phyloP scores from a whole-genome alignment of 495 filamentous ascomycete genomes.

The Trichoderma asperelloides region DNA sequence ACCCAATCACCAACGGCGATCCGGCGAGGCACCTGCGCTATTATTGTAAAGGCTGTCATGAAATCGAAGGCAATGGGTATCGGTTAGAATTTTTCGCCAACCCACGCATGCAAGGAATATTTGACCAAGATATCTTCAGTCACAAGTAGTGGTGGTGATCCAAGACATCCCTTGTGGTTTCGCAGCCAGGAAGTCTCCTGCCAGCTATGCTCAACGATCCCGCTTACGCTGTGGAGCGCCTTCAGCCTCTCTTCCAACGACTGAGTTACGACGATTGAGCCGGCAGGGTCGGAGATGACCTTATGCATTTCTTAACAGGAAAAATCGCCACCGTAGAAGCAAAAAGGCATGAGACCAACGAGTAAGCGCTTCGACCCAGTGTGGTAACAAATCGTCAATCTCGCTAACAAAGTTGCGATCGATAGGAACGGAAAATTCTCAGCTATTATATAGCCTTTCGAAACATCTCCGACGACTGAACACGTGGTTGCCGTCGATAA shows the following conservation, averaged over 20 bases:
- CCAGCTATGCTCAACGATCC: no score
- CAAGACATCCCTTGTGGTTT: no score
- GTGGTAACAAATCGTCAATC: neutral
- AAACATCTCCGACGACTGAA: constrained; percentile 43
- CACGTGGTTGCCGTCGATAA: constrained; percentile 28
- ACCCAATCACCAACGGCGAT: no score
- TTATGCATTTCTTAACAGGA: neutral
- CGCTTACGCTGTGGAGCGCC: neutral
- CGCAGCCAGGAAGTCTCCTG: no score
- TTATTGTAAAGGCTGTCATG: no score
- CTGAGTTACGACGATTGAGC: neutral
- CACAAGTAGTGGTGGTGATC: no score
- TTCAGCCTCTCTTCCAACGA: neutral
- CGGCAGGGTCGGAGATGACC: neutral
- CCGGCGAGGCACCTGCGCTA: no score
- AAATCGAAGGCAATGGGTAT: no score
- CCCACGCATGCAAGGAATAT: no score
- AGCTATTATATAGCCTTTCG: constrained; percentile 45
- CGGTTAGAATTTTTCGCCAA: no score
- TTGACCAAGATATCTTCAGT: no score
- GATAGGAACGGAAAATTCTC: constrained; percentile 8
- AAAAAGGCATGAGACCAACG: neutral
- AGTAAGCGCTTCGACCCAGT: neutral
- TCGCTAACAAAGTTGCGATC: neutral
- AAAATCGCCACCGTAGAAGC: neutral